Base-by-base conservation (phyloP, 805 yeast species). In the Komagataella kurtzmanii region DNA sequence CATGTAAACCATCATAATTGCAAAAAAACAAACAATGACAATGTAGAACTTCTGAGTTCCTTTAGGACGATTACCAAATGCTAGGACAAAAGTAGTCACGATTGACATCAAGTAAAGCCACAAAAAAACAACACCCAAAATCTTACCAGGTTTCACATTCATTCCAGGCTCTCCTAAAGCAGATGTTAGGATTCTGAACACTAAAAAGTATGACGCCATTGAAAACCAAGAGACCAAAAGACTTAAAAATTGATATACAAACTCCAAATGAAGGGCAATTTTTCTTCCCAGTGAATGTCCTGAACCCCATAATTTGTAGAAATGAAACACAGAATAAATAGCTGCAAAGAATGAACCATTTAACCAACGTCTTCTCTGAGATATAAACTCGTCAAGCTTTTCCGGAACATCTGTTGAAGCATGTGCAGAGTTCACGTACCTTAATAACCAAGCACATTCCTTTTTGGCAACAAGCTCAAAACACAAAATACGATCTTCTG, bases 371-470 rank as follows among this genome's bases (percentile, higher is more conserved):
- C 98, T 77, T 71, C 98, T 79, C 67, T 91, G 98, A 45, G 89
- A 75, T 36, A 93, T 83, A 56, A 91, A 83, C 61, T 90, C 97
- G 19, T 93, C 82, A 40, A 91, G 76, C 43, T 78, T 72, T 57
- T 86, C 95, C 6, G 98, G 98, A 48, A 90, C 98, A 75, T 93
- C 98, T 3, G 98, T 93, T 57, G 87, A 89, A 0, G 97, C 98
- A 56, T 79, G 79, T 3, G 97, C 96, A 52, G 83, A 77, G 62
- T 85, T 85, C 59, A 91, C 96, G 61, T 89, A 91, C 59, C 83
- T 80, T 58, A 93, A 75, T 18, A 86, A 69, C 87, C 96, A 91
- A 54, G 80, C 74, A 55, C 81, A 75, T 48, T 77, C 67, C 54
- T 72, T 73, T 61, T 91, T 91, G 2, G 97, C 93, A n/a, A 91